Evolutionary conservation across 1,284 basidiomycete species (phyloP).

Genomic region (Cystobasidium pallidum): DNA sequence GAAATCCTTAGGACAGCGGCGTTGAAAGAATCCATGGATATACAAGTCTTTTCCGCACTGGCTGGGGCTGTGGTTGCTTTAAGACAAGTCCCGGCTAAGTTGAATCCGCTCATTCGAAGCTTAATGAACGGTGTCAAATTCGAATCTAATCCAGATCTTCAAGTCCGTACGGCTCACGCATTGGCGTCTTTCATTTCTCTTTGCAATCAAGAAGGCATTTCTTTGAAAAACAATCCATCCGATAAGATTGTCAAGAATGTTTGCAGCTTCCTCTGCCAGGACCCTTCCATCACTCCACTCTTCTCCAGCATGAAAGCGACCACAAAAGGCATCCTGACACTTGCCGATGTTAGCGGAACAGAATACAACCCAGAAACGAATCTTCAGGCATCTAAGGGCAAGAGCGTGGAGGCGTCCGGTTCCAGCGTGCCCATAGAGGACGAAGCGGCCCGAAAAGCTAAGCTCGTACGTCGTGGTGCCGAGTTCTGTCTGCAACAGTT

Average conservation of each 20-base stretch:
- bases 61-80: constrained; percentile 89
- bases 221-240: constrained; percentile 63
- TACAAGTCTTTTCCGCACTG: constrained; percentile 83
- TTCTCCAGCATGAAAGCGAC: constrained; percentile 70
- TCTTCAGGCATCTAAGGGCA: background rate
- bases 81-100: constrained; percentile 81
- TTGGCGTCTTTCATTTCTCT: constrained; percentile 87
- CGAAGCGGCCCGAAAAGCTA: constrained; percentile 56
- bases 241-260: constrained; percentile 98
- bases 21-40: constrained; percentile 86
- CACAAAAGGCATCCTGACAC: constrained; percentile 69
- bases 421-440: constrained; percentile 5
- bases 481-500: constrained; percentile 78
- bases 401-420: background rate
- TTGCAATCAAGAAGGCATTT: constrained; percentile 71
- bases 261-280: constrained; percentile 94
- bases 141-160: constrained; percentile 86
- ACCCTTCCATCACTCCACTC: constrained; percentile 83
- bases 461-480: constrained; percentile 70
- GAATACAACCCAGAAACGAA: background rate
- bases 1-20: constrained; percentile 65
- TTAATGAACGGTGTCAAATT: constrained; percentile 99
- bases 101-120: constrained; percentile 94
- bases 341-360: constrained; percentile 42
- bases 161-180: constrained; percentile 82